Conservation (phyloP, 805 yeast species). For the Yueomyces sp. region DNA sequence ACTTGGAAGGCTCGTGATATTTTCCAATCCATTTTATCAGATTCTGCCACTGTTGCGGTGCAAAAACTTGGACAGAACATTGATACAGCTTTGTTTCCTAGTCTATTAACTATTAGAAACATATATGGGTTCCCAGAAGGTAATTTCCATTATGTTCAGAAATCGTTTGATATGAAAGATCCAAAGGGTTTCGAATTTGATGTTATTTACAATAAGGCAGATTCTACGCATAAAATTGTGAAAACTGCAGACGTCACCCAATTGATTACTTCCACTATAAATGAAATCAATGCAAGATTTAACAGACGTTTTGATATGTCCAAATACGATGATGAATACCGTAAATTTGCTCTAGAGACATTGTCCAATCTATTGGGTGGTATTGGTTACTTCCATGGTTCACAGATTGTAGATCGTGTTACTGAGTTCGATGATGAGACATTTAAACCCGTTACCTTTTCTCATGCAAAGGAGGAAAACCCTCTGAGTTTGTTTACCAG, state of each 20-base stretch:
- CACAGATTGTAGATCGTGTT: slow-evolving; percentile 63
- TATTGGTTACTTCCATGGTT: slow-evolving; percentile 77
- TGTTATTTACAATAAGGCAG: slow-evolving; percentile 40
- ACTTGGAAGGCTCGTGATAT: slow-evolving; percentile 73
- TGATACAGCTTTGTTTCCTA: slow-evolving; percentile 24
- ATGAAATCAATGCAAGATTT: slow-evolving; percentile 28
- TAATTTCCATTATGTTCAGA: slow-evolving; percentile 68
- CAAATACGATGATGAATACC: slow-evolving; percentile 28
- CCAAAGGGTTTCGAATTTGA: slow-evolving; percentile 49
- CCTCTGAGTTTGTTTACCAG: slow-evolving; percentile 67
- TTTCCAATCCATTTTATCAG: slow-evolving; percentile 54
- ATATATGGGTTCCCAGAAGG: slow-evolving; percentile 46
- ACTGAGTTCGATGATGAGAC: slow-evolving; percentile 58
- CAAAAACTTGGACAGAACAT: slow-evolving; percentile 6
- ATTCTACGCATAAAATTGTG: slow-evolving; percentile 28
- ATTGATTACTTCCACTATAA: slow-evolving; percentile 11
- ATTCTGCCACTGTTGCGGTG: slow-evolving; percentile 40
- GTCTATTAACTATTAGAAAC: slow-evolving; percentile 44
- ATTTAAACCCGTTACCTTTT: slow-evolving; percentile 38
- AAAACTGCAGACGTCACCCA: slow-evolving; percentile 9
- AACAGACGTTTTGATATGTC: slow-evolving; percentile 36
- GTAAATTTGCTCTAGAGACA: slow-evolving; percentile 59
- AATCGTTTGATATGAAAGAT: slow-evolving; percentile 48
- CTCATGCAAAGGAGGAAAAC: slow-evolving; percentile 50
- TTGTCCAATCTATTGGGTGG: slow-evolving; percentile 83